A percentile compares a stretch with the other conserved stretches of the same genome.
Conservation (phyloP, 2,329 filamentous ascomycete genomes). For the Colletotrichum tanaceti region DNA sequence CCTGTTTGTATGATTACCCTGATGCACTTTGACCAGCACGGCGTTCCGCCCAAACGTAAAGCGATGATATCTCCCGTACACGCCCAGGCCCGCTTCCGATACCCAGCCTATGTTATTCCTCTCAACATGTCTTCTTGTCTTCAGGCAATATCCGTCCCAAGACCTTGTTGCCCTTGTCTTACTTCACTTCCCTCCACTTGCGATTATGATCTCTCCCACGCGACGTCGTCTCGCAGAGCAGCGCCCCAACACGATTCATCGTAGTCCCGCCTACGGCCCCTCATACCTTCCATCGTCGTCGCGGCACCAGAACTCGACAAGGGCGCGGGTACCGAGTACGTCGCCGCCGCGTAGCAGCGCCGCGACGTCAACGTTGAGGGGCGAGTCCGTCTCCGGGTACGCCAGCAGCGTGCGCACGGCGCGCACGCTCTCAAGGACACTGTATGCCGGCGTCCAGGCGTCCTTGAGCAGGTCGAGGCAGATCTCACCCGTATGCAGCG, state of each 20-base stretch:
- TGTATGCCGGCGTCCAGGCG: constrained; percentile 88
- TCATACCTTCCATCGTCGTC: constrained; percentile 61
- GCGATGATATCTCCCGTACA: not conserved
- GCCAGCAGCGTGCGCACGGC: constrained; percentile 76
- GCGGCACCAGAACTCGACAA: constrained; percentile 78
- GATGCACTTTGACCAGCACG: not conserved
- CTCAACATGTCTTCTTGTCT: not conserved
- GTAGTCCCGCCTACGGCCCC: constrained; percentile 46
- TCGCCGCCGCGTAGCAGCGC: constrained; percentile 77
- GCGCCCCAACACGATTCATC: no score
- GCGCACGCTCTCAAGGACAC: constrained; percentile 78
- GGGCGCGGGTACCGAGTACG: constrained; percentile 71
- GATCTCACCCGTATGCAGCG: constrained; percentile 82
- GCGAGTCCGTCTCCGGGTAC: constrained; percentile 77
- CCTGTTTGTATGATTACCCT: not conserved
- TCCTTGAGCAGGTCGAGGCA: constrained; percentile 88
- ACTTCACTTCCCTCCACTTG: not conserved
- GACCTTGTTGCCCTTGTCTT: not conserved
- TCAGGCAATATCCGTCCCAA: not conserved
- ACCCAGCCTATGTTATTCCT: not conserved
- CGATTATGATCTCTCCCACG: not conserved
- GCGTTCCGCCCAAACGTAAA: not conserved
- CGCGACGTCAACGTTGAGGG: constrained; percentile 83
- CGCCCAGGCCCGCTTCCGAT: not conserved
- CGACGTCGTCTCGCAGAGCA: not conserved